Base-by-base conservation (phyloP, 2,329 filamentous ascomycete genomes). In the Aspergillus pseudoviridinutans region DNA sequence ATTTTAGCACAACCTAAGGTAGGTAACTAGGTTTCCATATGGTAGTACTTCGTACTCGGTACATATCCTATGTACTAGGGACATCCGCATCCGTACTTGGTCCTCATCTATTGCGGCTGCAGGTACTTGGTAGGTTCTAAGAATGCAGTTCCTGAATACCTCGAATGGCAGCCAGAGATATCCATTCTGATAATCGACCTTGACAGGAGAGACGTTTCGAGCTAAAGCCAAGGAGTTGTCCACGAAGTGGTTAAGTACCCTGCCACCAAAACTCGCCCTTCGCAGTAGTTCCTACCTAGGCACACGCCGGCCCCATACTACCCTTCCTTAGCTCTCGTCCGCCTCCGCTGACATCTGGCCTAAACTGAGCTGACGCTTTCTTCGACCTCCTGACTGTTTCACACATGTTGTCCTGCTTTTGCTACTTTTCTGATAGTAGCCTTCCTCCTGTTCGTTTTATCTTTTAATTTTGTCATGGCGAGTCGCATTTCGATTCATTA, bases 291-390 rank as follows among this genome's bases (percentile, higher is more conserved):
- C 32, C 14, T 38, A 38, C 14, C 32, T 35, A 17, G 44, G 5
- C 25, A 24, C 4, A 24, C 20, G 9, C 20, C 24, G 24, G 42
- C 20, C 20, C 42, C 20, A 46, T 25, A 46, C 22, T 46, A 47
- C 44, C 24, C 32, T 24, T 14, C 7, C 44, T 46, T 24, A 46
- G 14, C 9, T 53, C 27, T 62, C 57, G 61, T 58, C 54, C 50
- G 38, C 59, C 58, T 55, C 64, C 59, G 59, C 58, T 61, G 69
- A 68, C 64, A 72, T 73, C 71, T 73, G 71, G 68, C 71, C 71
- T 73, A 72, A 69, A 66, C 56, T 60, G 62, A 61, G 56, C 55
- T 51, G 53, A 60, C 63, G 66, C 65, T 67, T 69, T 66, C 68
- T 62, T 67, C 63, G 66, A 64, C 65, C 65, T 68, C 65, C 66